Percentiles rank a stretch among this genome's conserved stretches.
These are phyloP conservation scores for Metschnikowia aberdeeniae DNA, from an alignment of 805 yeast species.

Conservation along the genomic window DNA sequence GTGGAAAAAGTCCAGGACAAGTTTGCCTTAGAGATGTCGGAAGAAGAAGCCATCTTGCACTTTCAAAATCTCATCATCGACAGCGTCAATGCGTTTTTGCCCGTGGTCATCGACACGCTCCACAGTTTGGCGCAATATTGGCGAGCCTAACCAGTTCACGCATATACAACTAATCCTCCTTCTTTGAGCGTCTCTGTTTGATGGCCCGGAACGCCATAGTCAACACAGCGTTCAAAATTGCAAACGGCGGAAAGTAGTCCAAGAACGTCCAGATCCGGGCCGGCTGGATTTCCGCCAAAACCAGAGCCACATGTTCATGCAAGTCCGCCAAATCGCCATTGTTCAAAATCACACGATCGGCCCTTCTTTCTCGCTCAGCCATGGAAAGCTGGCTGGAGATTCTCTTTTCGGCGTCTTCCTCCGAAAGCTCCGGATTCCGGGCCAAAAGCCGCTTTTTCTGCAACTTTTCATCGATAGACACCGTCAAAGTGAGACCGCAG, in stretches of 20 bases:
- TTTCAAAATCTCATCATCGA: conserved; percentile 93
- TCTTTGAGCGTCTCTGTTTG: neutral
- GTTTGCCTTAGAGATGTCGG: conserved; percentile 88
- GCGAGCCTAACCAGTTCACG: conserved; percentile 58
- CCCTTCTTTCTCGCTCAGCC: conserved; percentile 48
- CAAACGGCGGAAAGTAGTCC: conserved; percentile 43
- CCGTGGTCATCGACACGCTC: conserved; percentile 90
- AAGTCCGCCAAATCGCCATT: conserved; percentile 30
- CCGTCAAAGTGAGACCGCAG: conserved; percentile 71
- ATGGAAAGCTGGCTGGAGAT: conserved; percentile 74
- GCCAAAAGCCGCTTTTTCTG: conserved; percentile 61
- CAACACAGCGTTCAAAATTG: conserved; percentile 12
- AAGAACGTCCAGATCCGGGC: conserved; percentile 18
- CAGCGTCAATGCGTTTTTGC: conserved; percentile 88
- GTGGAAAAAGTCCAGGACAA: conserved; percentile 90
- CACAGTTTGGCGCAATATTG: conserved; percentile 97
- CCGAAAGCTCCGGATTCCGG: conserved; percentile 65
- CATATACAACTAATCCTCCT: neutral
- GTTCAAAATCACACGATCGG: conserved; percentile 71
- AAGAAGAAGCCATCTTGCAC: conserved; percentile 92
- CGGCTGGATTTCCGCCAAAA: conserved; percentile 29
- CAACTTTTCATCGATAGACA: conserved; percentile 51
- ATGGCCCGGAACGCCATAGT: conserved; percentile 7
- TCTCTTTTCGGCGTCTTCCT: conserved; percentile 66
- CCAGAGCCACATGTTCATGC: conserved; percentile 17